phyloP scores from a whole-genome alignment of 345 rosid genomes.

The Linum tenue region DNA sequence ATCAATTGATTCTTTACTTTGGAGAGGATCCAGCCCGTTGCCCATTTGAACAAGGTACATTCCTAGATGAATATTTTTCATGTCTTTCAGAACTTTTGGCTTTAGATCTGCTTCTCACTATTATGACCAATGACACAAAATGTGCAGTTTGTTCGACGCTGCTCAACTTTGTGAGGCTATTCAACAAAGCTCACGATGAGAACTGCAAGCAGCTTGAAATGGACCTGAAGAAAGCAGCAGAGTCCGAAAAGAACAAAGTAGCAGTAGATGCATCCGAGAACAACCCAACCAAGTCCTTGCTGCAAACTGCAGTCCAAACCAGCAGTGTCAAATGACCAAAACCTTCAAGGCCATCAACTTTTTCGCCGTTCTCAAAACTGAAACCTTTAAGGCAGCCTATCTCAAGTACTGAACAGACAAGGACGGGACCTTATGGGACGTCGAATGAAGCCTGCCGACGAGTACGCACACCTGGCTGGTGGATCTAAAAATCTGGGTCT shows the following conservation, averaged over 20 bases:
- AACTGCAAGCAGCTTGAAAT: constrained; percentile 66
- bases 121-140: constrained; percentile 11
- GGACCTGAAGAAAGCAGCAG: constrained; percentile 52
- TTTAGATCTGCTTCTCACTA: background rate
- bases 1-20: constrained; percentile 78
- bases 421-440: background rate
- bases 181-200: constrained; percentile 69
- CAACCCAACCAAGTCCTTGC: constrained; percentile 15
- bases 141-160: constrained; percentile 70
- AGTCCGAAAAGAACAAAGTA: constrained; percentile 40
- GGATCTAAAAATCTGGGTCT: too few species aligned
- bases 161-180: constrained; percentile 63
- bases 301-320: constrained; percentile 17
- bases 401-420: background rate
- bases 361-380: too few species aligned
- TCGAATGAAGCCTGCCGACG: background rate
- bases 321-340: constrained; percentile 20
- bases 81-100: constrained; percentile 30
- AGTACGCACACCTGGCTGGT: background rate
- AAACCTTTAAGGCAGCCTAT: too few species aligned
- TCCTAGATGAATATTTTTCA: constrained; percentile 17
- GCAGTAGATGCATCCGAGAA: constrained; percentile 32
- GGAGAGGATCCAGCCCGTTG: constrained; percentile 96
- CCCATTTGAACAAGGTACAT: constrained; percentile 84
- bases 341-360: background rate